Conservation (phyloP, 805 yeast genomes). For the Teunomyces gatunensis region DNA sequence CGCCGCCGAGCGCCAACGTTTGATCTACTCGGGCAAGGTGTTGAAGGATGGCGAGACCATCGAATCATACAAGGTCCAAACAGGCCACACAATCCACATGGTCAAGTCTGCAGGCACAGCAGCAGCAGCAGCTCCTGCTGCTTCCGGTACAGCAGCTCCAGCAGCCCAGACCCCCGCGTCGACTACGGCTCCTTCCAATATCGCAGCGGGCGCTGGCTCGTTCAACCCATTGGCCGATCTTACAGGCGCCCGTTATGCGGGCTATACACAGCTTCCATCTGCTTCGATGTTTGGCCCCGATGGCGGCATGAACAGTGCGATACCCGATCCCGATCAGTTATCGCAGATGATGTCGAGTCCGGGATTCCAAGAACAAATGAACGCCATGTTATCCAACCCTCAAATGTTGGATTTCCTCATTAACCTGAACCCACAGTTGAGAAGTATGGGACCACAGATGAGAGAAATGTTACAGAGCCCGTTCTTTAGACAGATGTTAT, state of each 20-base stretch:
- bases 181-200: conserved; percentile 63
- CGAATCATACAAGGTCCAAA: conserved; percentile 72
- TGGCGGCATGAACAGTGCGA: conserved; percentile 74
- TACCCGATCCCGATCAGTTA: conserved; percentile 76
- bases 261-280: conserved; percentile 82
- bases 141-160: conserved; percentile 15
- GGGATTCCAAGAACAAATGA: conserved; percentile 75
- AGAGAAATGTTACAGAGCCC: conserved; percentile 84
- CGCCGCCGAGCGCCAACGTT: conserved; percentile 77
- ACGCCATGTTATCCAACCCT: conserved; percentile 80
- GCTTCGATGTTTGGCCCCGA: conserved; percentile 92
- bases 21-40: conserved; percentile 92
- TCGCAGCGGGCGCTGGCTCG: conserved; percentile 85
- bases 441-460: conserved; percentile 86
- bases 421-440: conserved; percentile 77
- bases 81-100: conserved; percentile 84
- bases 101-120: conserved; percentile 70
- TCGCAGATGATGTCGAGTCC: conserved; percentile 78
- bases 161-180: conserved; percentile 12
- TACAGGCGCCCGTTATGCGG: conserved; percentile 96
- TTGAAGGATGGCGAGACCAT: conserved; percentile 80
- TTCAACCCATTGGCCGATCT: conserved; percentile 89
- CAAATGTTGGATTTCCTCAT: conserved; percentile 83
- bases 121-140: conserved; percentile 22
- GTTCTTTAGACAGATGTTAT: conserved; percentile 62